Base-by-base conservation (phyloP, 768 basidiomycete species). In the Collybia sp. region DNA sequence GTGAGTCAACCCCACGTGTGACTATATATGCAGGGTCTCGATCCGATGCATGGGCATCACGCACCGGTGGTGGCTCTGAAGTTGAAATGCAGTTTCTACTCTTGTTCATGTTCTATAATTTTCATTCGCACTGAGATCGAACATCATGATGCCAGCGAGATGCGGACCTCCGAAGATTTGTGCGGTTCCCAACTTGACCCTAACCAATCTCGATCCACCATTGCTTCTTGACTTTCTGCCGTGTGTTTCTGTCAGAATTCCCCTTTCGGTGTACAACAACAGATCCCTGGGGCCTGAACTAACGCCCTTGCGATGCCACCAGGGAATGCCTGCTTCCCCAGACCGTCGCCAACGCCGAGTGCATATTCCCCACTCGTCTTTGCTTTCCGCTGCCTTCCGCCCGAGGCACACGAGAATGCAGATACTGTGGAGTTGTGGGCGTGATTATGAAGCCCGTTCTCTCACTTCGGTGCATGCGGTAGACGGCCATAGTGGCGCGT, bases 401-500 rank as follows among this genome's bases (percentile, higher is more conserved):
- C 25, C 25, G 25, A n/a, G n/a, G 25, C 25, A 4, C 8, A 25
- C 25, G 25, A 4, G n/a, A 8, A 25, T 25, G 25, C 25, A 8
- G 25, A 3, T 25, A 8, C 25, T 49, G 41, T 15, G 45, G 52
- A 12, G 51, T 49, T 15, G 32, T 31, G n/a, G 49, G 36, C 15
- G 55, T 58, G 5, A 69, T 61, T 5, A 66, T 62, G n/a, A 8
- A 8, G 25, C 8, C 73, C 71, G 46, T 72, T 72, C 53, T 98
- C 94, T 91, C 91, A 98, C 40, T 80, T 74, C 43, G 83, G 63
- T 93, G 76, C 13, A 94, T 58, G 6, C 93, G 77, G 62, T 88
- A 97, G 33, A 97, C 70, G 0, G 92, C 94, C 92, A 99, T 96
- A 0, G 93, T 89, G 0, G 94, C 95, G 43, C 94, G 77, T 1